Evolutionary conservation across 257 asterid species (phyloP).

Genomic region (Prunella vulgaris): DNA sequence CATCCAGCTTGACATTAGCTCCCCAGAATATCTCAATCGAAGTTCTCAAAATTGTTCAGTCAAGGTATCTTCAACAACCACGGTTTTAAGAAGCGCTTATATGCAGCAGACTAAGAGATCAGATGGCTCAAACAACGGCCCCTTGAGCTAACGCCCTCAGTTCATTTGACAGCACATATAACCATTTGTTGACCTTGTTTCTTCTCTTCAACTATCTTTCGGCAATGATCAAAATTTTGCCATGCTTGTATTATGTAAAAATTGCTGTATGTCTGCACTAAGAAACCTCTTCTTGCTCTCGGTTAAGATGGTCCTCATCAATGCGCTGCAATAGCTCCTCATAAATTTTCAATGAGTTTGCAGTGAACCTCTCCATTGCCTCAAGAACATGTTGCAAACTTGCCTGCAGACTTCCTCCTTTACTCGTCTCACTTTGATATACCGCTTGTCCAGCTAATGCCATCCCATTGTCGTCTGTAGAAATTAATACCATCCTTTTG

Average conservation of each 20-base stretch:
- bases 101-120: neutral
- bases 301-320: constrained; percentile 62
- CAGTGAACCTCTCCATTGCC: constrained; percentile 80
- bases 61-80: neutral
- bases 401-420: constrained; percentile 62
- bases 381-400: constrained; percentile 74
- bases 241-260: neutral
- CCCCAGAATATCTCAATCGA: neutral
- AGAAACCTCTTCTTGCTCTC: constrained; percentile 34
- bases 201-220: neutral
- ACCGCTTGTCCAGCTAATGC: constrained; percentile 56
- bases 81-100: neutral
- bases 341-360: constrained; percentile 56
- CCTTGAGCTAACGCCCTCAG: too few relatives aligned
- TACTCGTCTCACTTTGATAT: constrained; percentile 79
- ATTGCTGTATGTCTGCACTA: constrained; percentile 5
- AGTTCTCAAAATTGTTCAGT: neutral
- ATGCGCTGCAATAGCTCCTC: constrained; percentile 80
- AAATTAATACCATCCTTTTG: constrained; percentile 51
- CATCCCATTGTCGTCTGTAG: constrained; percentile 42
- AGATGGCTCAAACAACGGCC: too few relatives aligned
- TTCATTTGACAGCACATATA: too few relatives aligned
- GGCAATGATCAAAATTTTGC: constrained; percentile 9
- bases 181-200: neutral
- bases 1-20: neutral